Percentiles rank a stretch among this genome's conserved stretches.
phyloP scores from a whole-genome alignment of 768 basidiomycete genomes.

The Lactarius pseudohatsudake region DNA sequence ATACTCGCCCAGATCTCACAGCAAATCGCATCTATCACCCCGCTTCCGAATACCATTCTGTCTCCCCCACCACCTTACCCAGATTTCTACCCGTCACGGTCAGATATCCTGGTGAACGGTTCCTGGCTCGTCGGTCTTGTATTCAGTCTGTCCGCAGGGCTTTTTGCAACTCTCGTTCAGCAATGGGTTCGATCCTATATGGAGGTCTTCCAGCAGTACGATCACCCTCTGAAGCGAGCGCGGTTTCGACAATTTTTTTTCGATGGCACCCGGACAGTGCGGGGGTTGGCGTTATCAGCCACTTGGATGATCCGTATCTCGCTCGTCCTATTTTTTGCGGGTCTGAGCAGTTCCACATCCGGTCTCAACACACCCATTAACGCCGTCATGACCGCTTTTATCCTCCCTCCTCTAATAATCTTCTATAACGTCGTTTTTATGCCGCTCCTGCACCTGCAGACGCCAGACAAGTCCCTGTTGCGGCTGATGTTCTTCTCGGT shows the following conservation, averaged over 20 bases:
- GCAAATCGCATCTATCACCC: not conserved
- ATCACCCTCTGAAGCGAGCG: not conserved
- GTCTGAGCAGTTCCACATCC: not conserved
- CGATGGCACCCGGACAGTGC: not conserved
- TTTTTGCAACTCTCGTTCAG: conserved; percentile 9
- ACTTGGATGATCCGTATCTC: not conserved
- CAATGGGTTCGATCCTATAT: conserved; percentile 8
- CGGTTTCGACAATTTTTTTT: not conserved
- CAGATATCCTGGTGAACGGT: not conserved
- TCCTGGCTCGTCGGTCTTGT: not conserved
- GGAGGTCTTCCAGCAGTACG: not conserved
- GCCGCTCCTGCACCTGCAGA: too few relatives aligned
- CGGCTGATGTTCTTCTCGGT: too few relatives aligned
- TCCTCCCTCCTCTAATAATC: too few relatives aligned
- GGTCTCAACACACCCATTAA: too few relatives aligned
- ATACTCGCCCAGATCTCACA: conserved; percentile 10
- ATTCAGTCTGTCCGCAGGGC: conserved; percentile 5
- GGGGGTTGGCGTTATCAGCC: not conserved
- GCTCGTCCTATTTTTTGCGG: not conserved
- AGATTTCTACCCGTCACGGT: not conserved
- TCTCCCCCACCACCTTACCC: not conserved
- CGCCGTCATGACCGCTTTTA: too few relatives aligned
- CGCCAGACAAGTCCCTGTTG: too few relatives aligned
- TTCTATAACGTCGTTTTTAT: too few relatives aligned
- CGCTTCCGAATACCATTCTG: not conserved